Base-by-base conservation (phyloP, 805 yeast species). In the Metschnikowia colocasiae region DNA sequence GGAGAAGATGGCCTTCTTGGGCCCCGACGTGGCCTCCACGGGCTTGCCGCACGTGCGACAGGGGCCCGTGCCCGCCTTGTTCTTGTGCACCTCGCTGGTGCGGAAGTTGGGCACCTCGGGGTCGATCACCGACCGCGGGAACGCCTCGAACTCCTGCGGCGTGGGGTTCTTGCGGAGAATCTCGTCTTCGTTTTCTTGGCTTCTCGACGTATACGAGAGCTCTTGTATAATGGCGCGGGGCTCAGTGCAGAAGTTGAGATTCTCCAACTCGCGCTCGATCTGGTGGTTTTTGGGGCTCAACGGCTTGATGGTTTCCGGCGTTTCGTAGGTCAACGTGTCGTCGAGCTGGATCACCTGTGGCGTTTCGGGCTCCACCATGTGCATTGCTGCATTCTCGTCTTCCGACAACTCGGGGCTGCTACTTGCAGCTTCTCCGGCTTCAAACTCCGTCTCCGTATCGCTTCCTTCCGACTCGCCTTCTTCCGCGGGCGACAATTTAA, bases 1-100 rank as follows among this genome's bases (percentile, higher is more conserved):
- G n/a, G 96, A 87, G 66, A 82, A 85, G 16, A 92, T 85, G 0
- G 94, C 75, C 59, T 84, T 87, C 22, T 62, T 55, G 6, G 59
- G 30, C 0, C 76, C 76, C 2, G 64, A 66, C 5, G 51, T 32
- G 1, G 81, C 74, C 1, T 54, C 52, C 26, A 91, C 82, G n/a
- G 65, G 71, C 38, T 63, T 50, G 4, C 66, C 63, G 68, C 98
- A 92, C 29, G 77, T 73, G 48, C 97, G 80, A 63, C 98, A 92
- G 13, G 90, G 90, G 0, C 94, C 94, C 50, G 78, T 68, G 0
- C 92, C 94, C 0, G 90, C 78, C 4, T 77, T 73, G 47, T 64
- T 65, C 2, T 40, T 18, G 12, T 33, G 25, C 4, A 33, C 40
- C 8, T 43, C 51, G 27, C 53, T 46, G 23, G 48, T 40, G 13